Evolutionary conservation across 2,329 filamentous ascomycete species (phyloP).

Genomic region (Fusarium continuum): DNA sequence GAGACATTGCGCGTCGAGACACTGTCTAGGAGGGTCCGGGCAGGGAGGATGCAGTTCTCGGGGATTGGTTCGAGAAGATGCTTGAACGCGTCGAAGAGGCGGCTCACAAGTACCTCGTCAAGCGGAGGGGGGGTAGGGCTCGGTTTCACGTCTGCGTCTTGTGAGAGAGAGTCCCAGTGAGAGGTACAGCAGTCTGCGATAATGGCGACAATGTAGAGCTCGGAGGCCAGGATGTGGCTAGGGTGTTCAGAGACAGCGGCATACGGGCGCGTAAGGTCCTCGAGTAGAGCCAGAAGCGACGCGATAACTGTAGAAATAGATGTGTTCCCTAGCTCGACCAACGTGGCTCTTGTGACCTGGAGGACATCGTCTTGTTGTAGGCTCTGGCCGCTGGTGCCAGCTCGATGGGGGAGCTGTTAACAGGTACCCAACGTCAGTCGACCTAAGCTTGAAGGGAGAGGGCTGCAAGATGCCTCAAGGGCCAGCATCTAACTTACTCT

Average conservation of each 20-base stretch:
- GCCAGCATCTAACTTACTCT: conserved; percentile 56
- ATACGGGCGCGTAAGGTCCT: conserved; percentile 66
- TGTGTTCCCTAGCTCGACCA: conserved; percentile 67
- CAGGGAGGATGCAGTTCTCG: conserved; percentile 64
- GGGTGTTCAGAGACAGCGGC: conserved; percentile 62
- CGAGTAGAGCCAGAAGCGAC: conserved; percentile 64
- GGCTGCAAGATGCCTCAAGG: background rate
- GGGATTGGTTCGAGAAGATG: conserved; percentile 66
- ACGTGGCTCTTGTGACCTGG: conserved; percentile 67
- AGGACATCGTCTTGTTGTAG: conserved; percentile 69
- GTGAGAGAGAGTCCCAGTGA: conserved; percentile 63
- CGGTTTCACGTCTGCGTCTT: conserved; percentile 32
- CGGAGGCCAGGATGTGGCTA: conserved; percentile 68
- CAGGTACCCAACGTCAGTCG: conserved; percentile 50
- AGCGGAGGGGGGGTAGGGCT: conserved; percentile 51
- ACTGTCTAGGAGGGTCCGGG: conserved; percentile 66
- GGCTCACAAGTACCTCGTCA: conserved; percentile 60
- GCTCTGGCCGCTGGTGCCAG: conserved; percentile 65
- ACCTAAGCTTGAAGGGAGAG: conserved; percentile 3
- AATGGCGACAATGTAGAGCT: conserved; percentile 70
- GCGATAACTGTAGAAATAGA: conserved; percentile 65
- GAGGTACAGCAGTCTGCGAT: conserved; percentile 72
- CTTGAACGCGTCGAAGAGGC: conserved; percentile 65
- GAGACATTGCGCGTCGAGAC: conserved; percentile 50
- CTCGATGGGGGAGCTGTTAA: conserved; percentile 70